Conservation (phyloP, 768 basidiomycete genomes). For the Trametes cinnabarina region DNA sequence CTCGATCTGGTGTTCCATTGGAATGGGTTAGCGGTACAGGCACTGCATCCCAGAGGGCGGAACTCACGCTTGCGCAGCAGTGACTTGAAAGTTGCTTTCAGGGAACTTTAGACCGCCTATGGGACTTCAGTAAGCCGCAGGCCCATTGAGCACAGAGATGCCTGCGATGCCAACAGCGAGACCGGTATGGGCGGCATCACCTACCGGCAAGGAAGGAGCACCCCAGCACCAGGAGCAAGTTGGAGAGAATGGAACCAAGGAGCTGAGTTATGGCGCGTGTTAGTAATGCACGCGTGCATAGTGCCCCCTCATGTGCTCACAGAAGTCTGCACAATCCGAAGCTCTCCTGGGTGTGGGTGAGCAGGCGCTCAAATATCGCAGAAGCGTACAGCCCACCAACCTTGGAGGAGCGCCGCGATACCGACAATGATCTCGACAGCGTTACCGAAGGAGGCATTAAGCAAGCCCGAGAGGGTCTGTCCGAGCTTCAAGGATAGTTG, state of each 20-base stretch:
- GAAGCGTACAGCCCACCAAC: conserved; percentile 32
- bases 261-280: conserved; percentile 44
- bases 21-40: conserved; percentile 13
- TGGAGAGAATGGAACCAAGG: conserved; percentile 89
- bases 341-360: conserved; percentile 49
- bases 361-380: neutral
- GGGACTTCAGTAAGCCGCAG: neutral
- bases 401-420: conserved; percentile 77
- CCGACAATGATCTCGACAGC: conserved; percentile 91
- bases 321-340: conserved; percentile 90
- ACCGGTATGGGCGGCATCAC: conserved; percentile 17
- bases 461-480: conserved; percentile 79
- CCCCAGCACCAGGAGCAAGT: conserved; percentile 85
- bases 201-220: conserved; percentile 84
- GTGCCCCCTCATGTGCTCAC: conserved; percentile 37
- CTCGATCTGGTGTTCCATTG: conserved; percentile 31
- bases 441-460: conserved; percentile 84
- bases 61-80: conserved; percentile 86
- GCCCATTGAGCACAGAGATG: too few species aligned
- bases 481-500: conserved; percentile 77
- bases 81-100: conserved; percentile 76
- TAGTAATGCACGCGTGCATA: neutral
- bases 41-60: neutral
- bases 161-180: too few species aligned
- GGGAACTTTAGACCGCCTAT: conserved; percentile 61